These are phyloP conservation scores for Phytopythium delawarense DNA, from an alignment of 352 stramenopile genomes.

Conservation along the genomic window DNA sequence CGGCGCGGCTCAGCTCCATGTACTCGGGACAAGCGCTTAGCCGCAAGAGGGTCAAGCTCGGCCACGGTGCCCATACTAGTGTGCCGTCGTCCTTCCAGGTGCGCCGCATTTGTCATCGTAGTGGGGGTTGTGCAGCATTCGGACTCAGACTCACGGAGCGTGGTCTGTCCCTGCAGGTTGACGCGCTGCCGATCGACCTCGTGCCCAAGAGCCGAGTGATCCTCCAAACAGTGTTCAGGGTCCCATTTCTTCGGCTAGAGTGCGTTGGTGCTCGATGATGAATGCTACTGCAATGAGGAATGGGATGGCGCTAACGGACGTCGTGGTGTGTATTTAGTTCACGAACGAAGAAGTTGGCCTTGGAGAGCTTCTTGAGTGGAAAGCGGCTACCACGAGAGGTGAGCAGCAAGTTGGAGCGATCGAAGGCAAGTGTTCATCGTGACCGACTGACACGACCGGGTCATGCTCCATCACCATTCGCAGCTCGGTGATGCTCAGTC, in stretches of 20 bases:
- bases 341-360: conserved; percentile 25
- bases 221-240: conserved; percentile 56
- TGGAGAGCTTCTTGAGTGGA: conserved; percentile 22
- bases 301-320: background rate
- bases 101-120: background rate
- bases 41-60: conserved; percentile 14
- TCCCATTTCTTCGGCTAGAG: conserved; percentile 58
- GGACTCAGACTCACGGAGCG: background rate
- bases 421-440: background rate
- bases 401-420: background rate
- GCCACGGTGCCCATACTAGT: conserved; percentile 11
- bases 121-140: conserved; percentile 4
- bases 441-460: background rate
- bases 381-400: background rate
- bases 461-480: too few species aligned
- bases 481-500: conserved; percentile 5
- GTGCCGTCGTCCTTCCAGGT: conserved; percentile 24
- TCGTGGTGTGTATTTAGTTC: conserved; percentile 12
- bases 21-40: conserved; percentile 24
- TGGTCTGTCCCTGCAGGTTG: conserved; percentile 17
- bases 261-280: conserved; percentile 16
- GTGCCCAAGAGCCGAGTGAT: conserved; percentile 54
- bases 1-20: conserved; percentile 30
- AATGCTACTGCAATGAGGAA: background rate
- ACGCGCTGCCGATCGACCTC: conserved; percentile 47